Evolutionary conservation across 352 stramenopile genomes (phyloP).

Genomic region (Globisporangium middletonii): DNA sequence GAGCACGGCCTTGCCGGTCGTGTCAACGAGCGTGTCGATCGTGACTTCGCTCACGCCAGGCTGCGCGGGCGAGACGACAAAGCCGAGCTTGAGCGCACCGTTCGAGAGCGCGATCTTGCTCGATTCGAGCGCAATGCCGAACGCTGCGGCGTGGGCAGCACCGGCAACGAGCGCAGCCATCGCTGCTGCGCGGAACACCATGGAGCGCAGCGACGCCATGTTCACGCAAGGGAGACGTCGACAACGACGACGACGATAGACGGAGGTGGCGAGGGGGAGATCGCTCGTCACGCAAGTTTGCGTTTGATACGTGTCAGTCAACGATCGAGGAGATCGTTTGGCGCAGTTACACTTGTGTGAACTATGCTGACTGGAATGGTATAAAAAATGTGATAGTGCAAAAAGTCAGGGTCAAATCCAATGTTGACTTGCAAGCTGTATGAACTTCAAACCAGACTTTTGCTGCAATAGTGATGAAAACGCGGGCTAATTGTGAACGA

Average conservation of each 20-base stretch:
- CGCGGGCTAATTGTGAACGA: not conserved
- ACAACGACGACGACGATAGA: not conserved
- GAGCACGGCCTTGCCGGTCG: slow-evolving; percentile 42
- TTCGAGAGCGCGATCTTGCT: slow-evolving; percentile 39
- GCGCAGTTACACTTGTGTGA: no score
- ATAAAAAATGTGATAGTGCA: no score
- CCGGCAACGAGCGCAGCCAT: slow-evolving; percentile 13
- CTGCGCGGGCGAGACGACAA: slow-evolving; percentile 52
- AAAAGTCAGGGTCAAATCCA: no score
- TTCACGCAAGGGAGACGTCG: not conserved
- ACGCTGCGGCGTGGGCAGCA: slow-evolving; percentile 20
- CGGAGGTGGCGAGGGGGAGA: not conserved
- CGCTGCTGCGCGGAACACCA: slow-evolving; percentile 15
- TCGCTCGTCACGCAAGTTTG: no score
- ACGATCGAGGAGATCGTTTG: no score
- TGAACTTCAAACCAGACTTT: no score
- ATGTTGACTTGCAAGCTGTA: no score
- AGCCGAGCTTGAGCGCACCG: slow-evolving; percentile 38
- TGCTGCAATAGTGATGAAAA: no score
- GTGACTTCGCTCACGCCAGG: slow-evolving; percentile 44
- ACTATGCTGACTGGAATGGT: no score
- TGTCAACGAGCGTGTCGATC: slow-evolving; percentile 69
- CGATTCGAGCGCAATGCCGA: slow-evolving; percentile 38
- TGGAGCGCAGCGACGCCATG: slow-evolving; percentile 13
- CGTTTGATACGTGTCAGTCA: no score